Evolutionary conservation across 2,329 filamentous ascomycete species (phyloP), one percentile per base, ranked within the genome.

Genomic region (Xylaria sp.): DNA sequence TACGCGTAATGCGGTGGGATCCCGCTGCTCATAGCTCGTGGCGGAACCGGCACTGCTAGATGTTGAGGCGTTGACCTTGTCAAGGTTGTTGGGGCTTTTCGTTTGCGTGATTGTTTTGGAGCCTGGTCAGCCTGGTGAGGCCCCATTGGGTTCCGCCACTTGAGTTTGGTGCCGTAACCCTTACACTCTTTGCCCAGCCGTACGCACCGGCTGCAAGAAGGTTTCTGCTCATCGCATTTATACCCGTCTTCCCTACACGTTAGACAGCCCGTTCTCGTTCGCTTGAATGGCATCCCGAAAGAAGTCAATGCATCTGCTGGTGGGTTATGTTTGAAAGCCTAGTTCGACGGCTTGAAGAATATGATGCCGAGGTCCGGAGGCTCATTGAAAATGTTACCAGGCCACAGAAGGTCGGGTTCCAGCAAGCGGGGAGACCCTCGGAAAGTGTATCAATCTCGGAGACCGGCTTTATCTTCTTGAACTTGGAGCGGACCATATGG

Each of bases 241-340:
- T 75, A 74, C 8, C 73, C 73, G n/a, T 75, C 73, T 25, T 70
- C 72, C 9, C 72, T 68, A 46, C 56, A 70, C n/a, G 72, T 73
- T 49, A 68, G 67, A 23, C 72, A 73, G 6, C 72, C 72, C 7
- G 71, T 72, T 40, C 71, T 65, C 2, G 71, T 72, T 19, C 71
- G 68, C 37, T 64, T 68, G 60, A 71, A 71, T 13, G 67, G 55
- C 64, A 51, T 65, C 11, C 25, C 43, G 17, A 25, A 4, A 21
- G 33, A 25, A 17, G 35, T 6, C 27, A 31, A 25, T 2, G 19
- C 43, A 55, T n/a, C n/a, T 9, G 25, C 5, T 11, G 37, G 10
- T 25, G 56, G 35, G n/a, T 25, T 13, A 10, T 17, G 4, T 13
- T 8, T 3, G 7, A 21, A n/a, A 51, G 29, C 21, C 29, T 31